A percentile compares a stretch with the other conserved stretches of the same genome.
phyloP scores from a whole-genome alignment of 306 rosid genomes.

The Hippophae rhamnoides region DNA sequence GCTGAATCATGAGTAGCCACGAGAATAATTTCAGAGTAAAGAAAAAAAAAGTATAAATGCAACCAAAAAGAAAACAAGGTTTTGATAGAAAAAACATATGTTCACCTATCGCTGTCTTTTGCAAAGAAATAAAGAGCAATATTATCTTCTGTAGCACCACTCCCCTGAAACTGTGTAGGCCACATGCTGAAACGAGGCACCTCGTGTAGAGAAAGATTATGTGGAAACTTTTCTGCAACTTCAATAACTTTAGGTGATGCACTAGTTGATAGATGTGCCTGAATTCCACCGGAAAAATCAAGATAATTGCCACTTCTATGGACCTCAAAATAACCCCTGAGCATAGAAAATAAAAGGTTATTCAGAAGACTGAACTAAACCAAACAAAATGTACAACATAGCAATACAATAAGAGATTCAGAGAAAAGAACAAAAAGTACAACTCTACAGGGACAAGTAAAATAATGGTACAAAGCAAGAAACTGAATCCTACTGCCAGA shows the following conservation, averaged over 20 bases:
- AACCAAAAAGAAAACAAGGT: background rate
- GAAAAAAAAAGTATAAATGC: background rate
- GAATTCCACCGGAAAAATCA: slow-evolving; percentile 56
- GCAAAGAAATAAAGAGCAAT: slow-evolving; percentile 94
- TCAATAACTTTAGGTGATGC: slow-evolving; percentile 75
- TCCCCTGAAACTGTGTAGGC: slow-evolving; percentile 73
- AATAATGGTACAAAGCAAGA: slow-evolving; percentile 10
- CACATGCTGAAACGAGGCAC: slow-evolving; percentile 76
- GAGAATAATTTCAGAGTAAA: background rate
- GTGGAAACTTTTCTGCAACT: slow-evolving; percentile 43
- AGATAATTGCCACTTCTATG: slow-evolving; percentile 45
- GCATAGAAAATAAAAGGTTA: slow-evolving; percentile 21
- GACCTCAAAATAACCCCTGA: slow-evolving; percentile 77
- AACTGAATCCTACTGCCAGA: slow-evolving; percentile 72
- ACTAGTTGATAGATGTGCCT: slow-evolving; percentile 75
- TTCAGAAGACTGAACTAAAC: slow-evolving; percentile 11
- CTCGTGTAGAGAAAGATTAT: slow-evolving; percentile 50
- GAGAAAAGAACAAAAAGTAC: slow-evolving; percentile 10
- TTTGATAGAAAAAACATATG: slow-evolving; percentile 10
- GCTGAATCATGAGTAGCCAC: slow-evolving; percentile 33
- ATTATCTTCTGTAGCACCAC: slow-evolving; percentile 71
- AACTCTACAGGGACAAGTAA: slow-evolving; percentile 10
- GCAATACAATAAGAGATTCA: slow-evolving; percentile 3
- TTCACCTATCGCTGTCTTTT: slow-evolving; percentile 61
- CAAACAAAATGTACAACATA: slow-evolving; percentile 5